Conservation (phyloP, 2,329 filamentous ascomycete genomes). For the Tolypocladium nubicola region DNA sequence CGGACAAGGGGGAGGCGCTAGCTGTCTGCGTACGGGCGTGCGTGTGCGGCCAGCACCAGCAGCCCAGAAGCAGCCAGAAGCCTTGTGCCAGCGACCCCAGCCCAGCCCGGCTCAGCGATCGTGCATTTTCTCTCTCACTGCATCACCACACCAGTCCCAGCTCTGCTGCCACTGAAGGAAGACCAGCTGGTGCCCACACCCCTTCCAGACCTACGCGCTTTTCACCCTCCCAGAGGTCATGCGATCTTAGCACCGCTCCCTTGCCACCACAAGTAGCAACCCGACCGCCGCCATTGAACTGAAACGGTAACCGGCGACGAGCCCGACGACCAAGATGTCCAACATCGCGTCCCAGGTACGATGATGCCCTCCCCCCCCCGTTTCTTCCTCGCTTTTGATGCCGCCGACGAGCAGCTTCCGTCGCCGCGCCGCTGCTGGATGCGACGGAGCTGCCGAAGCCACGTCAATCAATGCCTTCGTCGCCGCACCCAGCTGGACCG, state of each 20-base stretch:
- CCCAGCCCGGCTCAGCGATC: conserved; percentile 1
- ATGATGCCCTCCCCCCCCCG: conserved; percentile 16
- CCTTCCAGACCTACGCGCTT: conserved; percentile 9
- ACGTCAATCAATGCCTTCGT: not conserved
- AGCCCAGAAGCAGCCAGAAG: conserved; percentile 1
- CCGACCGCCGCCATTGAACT: conserved; percentile 23
- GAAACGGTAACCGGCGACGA: conserved; percentile 35
- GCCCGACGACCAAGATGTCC: conserved; percentile 46
- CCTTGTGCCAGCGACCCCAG: not conserved
- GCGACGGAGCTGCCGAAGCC: not conserved
- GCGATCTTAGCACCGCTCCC: conserved; percentile 23
- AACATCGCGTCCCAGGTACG: conserved; percentile 49
- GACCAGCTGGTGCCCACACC: conserved; percentile 3
- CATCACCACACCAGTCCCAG: not conserved
- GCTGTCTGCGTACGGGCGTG: not conserved
- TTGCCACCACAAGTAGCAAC: conserved; percentile 19
- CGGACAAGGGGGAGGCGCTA: conserved; percentile 1
- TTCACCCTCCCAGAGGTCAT: conserved; percentile 22
- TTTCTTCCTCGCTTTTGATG: not conserved
- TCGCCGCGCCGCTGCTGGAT: not conserved
- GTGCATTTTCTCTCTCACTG: conserved; percentile 5
- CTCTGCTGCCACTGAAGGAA: not conserved
- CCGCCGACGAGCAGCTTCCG: not conserved
- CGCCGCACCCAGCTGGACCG: not conserved
- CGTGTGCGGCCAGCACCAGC: not conserved